These are phyloP conservation scores for Somion occarium DNA, from an alignment of 1,284 basidiomycete genomes.

Conservation along the genomic window DNA sequence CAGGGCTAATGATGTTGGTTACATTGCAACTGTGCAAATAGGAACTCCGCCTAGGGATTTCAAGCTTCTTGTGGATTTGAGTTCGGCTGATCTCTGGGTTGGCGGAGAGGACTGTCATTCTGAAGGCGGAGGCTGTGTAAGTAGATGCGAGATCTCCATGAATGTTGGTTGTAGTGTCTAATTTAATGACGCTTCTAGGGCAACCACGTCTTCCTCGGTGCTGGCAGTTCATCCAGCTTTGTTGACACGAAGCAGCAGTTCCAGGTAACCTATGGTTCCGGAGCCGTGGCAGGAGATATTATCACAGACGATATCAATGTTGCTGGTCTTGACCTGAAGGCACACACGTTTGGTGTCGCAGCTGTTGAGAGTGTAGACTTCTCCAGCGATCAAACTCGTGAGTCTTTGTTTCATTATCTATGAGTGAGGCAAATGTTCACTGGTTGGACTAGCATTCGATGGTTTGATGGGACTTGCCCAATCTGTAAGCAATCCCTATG, in stretches of 20 bases:
- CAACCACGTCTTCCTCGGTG: constrained; percentile 67
- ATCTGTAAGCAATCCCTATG: constrained; percentile 40
- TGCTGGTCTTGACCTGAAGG: constrained; percentile 57
- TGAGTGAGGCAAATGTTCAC: too few relatives aligned
- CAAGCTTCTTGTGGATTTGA: constrained; percentile 80
- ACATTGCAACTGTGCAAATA: constrained; percentile 72
- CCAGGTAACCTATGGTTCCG: constrained; percentile 75
- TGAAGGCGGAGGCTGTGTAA: constrained; percentile 44
- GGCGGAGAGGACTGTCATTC: constrained; percentile 52
- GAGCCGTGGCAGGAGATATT: constrained; percentile 63
- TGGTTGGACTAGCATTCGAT: constrained; percentile 69
- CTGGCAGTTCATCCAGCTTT: constrained; percentile 63
- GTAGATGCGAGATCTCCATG: constrained; percentile 12
- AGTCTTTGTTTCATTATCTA: too few relatives aligned
- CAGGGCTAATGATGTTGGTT: constrained; percentile 45
- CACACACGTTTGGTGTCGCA: constrained; percentile 74
- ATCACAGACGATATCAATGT: constrained; percentile 65
- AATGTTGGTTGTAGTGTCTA: too few relatives aligned
- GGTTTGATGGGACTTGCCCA: constrained; percentile 82
- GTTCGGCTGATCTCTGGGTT: constrained; percentile 84
- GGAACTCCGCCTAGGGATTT: constrained; percentile 75
- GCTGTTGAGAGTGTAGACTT: constrained; percentile 63
- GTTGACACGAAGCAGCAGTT: constrained; percentile 51
- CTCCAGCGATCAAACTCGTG: constrained; percentile 27
- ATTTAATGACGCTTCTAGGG: too few relatives aligned